phyloP scores from a whole-genome alignment of 2,329 filamentous ascomycete genomes.

The Paecilomyces variotii region DNA sequence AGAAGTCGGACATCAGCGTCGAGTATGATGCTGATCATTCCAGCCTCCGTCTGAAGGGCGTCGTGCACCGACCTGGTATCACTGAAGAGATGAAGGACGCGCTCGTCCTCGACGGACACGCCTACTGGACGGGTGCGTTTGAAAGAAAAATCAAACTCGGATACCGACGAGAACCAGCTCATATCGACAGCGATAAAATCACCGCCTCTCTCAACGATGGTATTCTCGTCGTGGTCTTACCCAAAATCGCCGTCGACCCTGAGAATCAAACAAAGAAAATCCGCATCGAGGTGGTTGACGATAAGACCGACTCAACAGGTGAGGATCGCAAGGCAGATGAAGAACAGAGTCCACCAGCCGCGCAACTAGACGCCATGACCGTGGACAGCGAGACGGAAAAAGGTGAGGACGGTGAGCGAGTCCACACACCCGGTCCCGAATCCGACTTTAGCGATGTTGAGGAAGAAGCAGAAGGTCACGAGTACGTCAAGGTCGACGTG shows the following conservation, averaged over 20 bases:
- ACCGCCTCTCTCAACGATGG: conserved; percentile 72
- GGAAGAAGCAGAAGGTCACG: conserved; percentile 12
- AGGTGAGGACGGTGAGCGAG: background rate
- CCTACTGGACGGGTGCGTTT: conserved; percentile 67
- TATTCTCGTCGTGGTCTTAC: conserved; percentile 66
- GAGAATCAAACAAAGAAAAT: conserved; percentile 20
- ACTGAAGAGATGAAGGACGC: conserved; percentile 61
- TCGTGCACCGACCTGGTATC: conserved; percentile 62
- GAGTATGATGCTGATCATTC: conserved; percentile 65
- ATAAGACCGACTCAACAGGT: conserved; percentile 11
- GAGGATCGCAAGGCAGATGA: conserved; percentile 6
- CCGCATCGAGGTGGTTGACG: conserved; percentile 36
- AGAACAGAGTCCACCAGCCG: conserved; percentile 4
- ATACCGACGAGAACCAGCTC: conserved; percentile 45
- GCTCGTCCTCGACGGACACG: conserved; percentile 59
- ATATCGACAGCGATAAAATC: conserved; percentile 60
- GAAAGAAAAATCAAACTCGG: conserved; percentile 59
- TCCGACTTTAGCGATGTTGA: conserved; percentile 12
- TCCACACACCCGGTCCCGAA: conserved; percentile 7
- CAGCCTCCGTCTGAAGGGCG: conserved; percentile 60
- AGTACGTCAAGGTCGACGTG: conserved; percentile 16
- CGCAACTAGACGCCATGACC: conserved; percentile 10
- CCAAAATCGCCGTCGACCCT: conserved; percentile 57
- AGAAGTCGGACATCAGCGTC: conserved; percentile 69
- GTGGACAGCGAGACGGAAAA: conserved; percentile 18